Percentiles rank a stretch among this genome's conserved stretches.
These are phyloP conservation scores for Thermothielavioides terrestris DNA, from an alignment of 495 filamentous ascomycete species.

Conservation along the genomic window DNA sequence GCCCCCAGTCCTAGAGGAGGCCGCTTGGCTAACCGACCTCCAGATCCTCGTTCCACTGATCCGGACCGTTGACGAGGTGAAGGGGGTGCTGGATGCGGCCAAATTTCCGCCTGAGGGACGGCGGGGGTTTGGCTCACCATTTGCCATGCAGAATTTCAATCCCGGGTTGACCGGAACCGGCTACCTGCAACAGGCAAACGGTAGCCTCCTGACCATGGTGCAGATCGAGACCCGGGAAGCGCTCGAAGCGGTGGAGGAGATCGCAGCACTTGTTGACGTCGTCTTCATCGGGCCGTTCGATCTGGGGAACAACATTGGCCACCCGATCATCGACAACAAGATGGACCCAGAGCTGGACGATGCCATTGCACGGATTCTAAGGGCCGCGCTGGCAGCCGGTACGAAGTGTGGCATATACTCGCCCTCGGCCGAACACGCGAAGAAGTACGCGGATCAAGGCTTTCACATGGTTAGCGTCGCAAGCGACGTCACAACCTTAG, in stretches of 20 bases:
- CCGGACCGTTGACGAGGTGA: slow-evolving; percentile 55
- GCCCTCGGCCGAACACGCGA: slow-evolving; percentile 55
- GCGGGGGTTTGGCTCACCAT: slow-evolving; percentile 60
- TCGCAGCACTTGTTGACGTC: slow-evolving; percentile 65
- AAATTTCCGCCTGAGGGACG: slow-evolving; percentile 60
- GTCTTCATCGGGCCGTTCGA: slow-evolving; percentile 76
- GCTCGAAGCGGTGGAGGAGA: slow-evolving; percentile 59
- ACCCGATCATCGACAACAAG: slow-evolving; percentile 53
- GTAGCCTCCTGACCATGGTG: slow-evolving; percentile 59
- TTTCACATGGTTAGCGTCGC: slow-evolving; percentile 69
- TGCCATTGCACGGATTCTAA: slow-evolving; percentile 56
- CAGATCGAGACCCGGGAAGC: slow-evolving; percentile 78
- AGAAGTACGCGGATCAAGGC: slow-evolving; percentile 53
- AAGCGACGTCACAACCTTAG: slow-evolving; percentile 51
- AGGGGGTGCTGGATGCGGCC: slow-evolving; percentile 47
- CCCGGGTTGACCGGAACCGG: slow-evolving; percentile 46
- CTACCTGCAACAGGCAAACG: slow-evolving; percentile 70
- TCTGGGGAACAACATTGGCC: slow-evolving; percentile 65
- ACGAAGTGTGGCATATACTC: slow-evolving; percentile 77
- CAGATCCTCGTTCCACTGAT: slow-evolving; percentile 57
- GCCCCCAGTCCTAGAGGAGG: neutral
- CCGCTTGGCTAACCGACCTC: slow-evolving; percentile 10
- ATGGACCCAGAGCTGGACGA: slow-evolving; percentile 56
- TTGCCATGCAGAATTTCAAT: slow-evolving; percentile 54
- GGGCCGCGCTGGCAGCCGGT: slow-evolving; percentile 54